phyloP scores from a whole-genome alignment of 441 rosid species.

The Gossypium aridum region DNA sequence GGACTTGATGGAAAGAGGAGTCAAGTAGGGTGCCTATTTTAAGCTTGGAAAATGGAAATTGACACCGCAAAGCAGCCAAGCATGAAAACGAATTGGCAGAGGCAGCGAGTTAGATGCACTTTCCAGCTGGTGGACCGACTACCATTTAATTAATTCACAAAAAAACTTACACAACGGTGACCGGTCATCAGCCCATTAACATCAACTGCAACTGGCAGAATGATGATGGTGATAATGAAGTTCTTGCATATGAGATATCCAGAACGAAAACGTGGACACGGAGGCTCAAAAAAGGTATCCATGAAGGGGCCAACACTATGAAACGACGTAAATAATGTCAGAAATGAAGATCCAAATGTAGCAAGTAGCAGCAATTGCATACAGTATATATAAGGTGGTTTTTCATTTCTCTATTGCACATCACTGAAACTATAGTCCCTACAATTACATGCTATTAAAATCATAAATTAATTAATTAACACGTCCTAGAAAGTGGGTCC shows the following conservation, averaged over 20 bases:
- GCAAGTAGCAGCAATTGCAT: not conserved
- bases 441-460: not conserved
- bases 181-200: not conserved
- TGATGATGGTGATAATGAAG: not conserved
- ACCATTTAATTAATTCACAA: not conserved
- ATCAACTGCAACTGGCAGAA: not conserved
- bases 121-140: not conserved
- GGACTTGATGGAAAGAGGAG: not conserved
- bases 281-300: not conserved
- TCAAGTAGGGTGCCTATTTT: not conserved
- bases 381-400: not conserved
- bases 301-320: not conserved
- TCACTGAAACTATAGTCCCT: not conserved
- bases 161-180: not conserved
- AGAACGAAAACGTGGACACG: not conserved
- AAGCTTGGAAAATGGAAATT: not conserved
- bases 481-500: constrained; percentile 27
- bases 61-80: not conserved
- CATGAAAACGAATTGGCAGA: not conserved
- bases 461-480: constrained; percentile 7
- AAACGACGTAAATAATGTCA: not conserved
- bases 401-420: constrained; percentile 4
- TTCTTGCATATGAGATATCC: not conserved
- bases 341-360: not conserved
- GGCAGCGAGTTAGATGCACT: not conserved